These are phyloP conservation scores for Aspergillus olivimuriae DNA, from an alignment of 495 filamentous ascomycete species.

Conservation along the genomic window DNA sequence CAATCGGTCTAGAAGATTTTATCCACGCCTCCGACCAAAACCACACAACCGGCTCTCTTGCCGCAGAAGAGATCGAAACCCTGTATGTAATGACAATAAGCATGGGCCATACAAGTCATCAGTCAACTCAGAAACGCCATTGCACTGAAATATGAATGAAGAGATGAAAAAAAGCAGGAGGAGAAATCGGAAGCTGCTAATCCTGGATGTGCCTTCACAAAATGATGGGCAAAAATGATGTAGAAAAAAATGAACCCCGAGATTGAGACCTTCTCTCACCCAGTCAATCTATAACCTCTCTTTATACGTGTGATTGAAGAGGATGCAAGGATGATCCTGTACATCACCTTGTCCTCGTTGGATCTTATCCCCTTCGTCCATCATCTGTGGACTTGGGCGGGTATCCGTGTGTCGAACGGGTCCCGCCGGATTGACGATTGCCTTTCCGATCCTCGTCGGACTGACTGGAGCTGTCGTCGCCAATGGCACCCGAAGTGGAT, in stretches of 20 bases:
- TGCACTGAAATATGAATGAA: constrained; percentile 8
- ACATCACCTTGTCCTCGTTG: too few species aligned
- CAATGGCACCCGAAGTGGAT: constrained; percentile 22
- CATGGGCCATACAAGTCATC: constrained; percentile 18
- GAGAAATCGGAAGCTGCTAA: constrained; percentile 12
- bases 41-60: constrained; percentile 3
- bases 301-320: constrained; percentile 1
- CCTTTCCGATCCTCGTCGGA: constrained; percentile 44
- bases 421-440: constrained; percentile 21
- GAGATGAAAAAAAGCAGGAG: constrained; percentile 1
- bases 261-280: constrained; percentile 1
- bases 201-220: constrained; percentile 3
- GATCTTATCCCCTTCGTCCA: background rate
- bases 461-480: constrained; percentile 48
- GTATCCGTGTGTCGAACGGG: constrained; percentile 13
- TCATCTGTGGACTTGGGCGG: constrained; percentile 14
- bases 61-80: constrained; percentile 3
- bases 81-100: constrained; percentile 14
- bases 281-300: constrained; percentile 10
- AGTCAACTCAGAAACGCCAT: constrained; percentile 22
- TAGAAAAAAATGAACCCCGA: constrained; percentile 12
- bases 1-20: constrained; percentile 14
- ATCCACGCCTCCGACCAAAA: constrained; percentile 8
- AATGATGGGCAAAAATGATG: constrained; percentile 1
- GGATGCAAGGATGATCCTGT: constrained; percentile 7